These are phyloP conservation scores for Acanthamoeba healyi DNA, from an alignment of 208 protist species.

Conservation along the genomic window DNA sequence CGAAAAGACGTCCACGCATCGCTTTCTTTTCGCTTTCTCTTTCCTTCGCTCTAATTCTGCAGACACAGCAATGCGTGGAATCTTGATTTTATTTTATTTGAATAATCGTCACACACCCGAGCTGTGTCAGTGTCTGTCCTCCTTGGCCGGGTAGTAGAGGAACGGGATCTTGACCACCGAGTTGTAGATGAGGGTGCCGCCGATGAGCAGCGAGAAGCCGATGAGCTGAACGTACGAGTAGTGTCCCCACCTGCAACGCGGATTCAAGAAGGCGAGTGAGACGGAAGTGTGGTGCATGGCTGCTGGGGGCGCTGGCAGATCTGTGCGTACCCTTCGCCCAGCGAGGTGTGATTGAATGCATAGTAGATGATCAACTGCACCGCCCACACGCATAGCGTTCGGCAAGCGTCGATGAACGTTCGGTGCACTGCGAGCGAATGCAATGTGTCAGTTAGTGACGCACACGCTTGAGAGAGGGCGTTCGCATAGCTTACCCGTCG, in stretches of 20 bases:
- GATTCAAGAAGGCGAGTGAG: neutral
- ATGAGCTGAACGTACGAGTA: constrained; percentile 47
- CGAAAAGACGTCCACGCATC: neutral
- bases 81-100: neutral
- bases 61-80: too few relatives aligned
- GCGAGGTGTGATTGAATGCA: constrained; percentile 25
- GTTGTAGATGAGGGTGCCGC: constrained; percentile 73
- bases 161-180: constrained; percentile 61
- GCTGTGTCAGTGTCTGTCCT: constrained; percentile 52
- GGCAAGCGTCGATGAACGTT: constrained; percentile 72
- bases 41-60: neutral
- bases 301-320: neutral
- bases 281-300: neutral
- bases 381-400: constrained; percentile 40
- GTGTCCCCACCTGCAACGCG: constrained; percentile 6
- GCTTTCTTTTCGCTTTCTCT: constrained; percentile 3
- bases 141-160: constrained; percentile 57
- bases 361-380: constrained; percentile 58
- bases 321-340: neutral
- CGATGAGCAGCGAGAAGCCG: constrained; percentile 46
- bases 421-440: neutral
- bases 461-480: neutral
- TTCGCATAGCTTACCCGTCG: neutral
- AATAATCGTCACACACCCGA: too few relatives aligned
- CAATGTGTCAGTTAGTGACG: neutral